Base-by-base conservation (phyloP, 2,329 filamentous ascomycete species). In the Sporothrix humicola region DNA sequence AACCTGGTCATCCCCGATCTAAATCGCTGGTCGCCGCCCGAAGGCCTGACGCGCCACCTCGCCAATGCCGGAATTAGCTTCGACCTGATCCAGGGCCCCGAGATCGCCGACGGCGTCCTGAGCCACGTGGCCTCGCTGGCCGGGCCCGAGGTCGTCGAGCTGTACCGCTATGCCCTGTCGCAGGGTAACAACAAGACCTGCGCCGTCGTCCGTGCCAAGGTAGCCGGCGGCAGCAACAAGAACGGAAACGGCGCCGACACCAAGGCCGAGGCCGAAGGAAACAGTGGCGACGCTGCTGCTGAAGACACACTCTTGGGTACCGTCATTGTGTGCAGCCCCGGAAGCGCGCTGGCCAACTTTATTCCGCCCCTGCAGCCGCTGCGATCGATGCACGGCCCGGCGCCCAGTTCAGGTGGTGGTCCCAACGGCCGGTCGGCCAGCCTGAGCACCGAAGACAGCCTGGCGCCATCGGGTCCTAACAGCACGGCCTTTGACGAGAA, bases 151-250 rank as follows among this genome's bases (percentile, higher is more conserved):
- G 88, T 95, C 0, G 86, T 92, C 52, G 93, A 95, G 79, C 89
- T 97, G 23, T 97, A 97, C 83, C 89, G 89, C 72, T 87, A 90
- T 72, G 94, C 93, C 0, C 85, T 97, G 1, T 86, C 88, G 10
- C 92, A 94, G 77, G 88, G 88, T 23, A 59, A 48, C 31, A 66
- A 48, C 72, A 88, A 90, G 74, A 87, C 90, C 15, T 95, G 93
- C 78, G 93, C 93, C 52, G 92, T 97, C 74, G 94, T 97, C 73
- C 89, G 94, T 44, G 94, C 94, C 26, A 96, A 94, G 81, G 13
- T 69, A 44, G 48, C 58, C 10, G 44, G 50, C 5, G 13, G 7
- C 23, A 26, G 44, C 23, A 56, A 56, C 17, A 37, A 37, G 12
- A 31, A 70, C 20, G 50, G 26, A 2, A 15, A 37, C 17, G 44